These are phyloP conservation scores for Podila horticola DNA, from an alignment of 192 early-diverging fungal species.

Conservation along the genomic window DNA sequence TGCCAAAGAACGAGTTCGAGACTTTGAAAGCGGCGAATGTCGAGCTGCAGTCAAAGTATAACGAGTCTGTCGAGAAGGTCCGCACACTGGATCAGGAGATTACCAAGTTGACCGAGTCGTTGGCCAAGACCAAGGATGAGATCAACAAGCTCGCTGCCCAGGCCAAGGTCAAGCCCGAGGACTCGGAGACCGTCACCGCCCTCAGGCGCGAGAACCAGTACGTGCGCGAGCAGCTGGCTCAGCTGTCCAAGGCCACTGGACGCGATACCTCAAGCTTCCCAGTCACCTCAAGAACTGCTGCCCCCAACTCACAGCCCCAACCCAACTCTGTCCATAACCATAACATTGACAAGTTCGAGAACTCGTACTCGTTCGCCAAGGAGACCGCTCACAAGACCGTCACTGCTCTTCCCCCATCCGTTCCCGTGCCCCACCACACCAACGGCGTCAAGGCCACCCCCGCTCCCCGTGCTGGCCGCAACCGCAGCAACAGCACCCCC, in stretches of 20 bases:
- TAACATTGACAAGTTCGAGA: conserved; percentile 43
- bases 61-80: conserved; percentile 66
- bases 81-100: conserved; percentile 72
- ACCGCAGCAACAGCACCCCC: conserved; percentile 62
- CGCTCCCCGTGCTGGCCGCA: conserved; percentile 16
- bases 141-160: conserved; percentile 64
- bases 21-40: conserved; percentile 66
- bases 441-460: conserved; percentile 18
- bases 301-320: conserved; percentile 31
- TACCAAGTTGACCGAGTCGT: conserved; percentile 62
- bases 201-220: conserved; percentile 78
- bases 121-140: conserved; percentile 71
- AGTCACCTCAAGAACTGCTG: conserved; percentile 19
- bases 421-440: conserved; percentile 15
- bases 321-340: conserved; percentile 11
- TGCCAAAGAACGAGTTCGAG: conserved; percentile 69
- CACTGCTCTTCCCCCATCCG: conserved; percentile 15
- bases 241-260: conserved; percentile 66
- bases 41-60: conserved; percentile 67
- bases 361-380: conserved; percentile 58
- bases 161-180: conserved; percentile 63
- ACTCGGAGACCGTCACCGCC: conserved; percentile 69
- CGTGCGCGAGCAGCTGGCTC: conserved; percentile 76
- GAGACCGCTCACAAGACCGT: conserved; percentile 48
- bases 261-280: conserved; percentile 48